phyloP scores from a whole-genome alignment of 345 rosid genomes.

The Stellera chamaejasme region DNA sequence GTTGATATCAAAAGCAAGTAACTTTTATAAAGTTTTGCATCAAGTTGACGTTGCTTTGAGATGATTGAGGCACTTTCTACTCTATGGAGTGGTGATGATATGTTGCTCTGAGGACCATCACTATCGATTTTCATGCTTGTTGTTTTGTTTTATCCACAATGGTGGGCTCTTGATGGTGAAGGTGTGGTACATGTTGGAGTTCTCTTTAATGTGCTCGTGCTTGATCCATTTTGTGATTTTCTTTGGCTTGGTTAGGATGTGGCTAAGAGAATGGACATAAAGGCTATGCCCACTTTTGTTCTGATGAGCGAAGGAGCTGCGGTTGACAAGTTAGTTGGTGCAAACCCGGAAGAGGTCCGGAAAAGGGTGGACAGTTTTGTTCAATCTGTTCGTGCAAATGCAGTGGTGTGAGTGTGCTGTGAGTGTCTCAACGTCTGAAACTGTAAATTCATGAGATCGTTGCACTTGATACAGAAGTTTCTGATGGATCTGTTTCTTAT shows the following conservation, averaged over 20 bases:
- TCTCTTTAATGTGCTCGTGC: neutral
- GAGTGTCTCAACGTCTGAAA: neutral
- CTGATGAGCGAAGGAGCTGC: slow-evolving; percentile 54
- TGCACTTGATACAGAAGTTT: too few relatives aligned
- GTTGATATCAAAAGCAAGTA: neutral
- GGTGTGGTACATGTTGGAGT: neutral
- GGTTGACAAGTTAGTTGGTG: slow-evolving; percentile 79
- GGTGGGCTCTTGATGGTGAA: too few relatives aligned
- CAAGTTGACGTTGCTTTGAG: too few relatives aligned
- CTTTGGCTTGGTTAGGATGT: slow-evolving; percentile 48
- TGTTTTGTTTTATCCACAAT: too few relatives aligned
- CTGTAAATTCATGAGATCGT: slow-evolving; percentile 11
- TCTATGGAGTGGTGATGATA: too few relatives aligned
- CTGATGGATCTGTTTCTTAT: neutral
- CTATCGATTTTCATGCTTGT: too few relatives aligned
- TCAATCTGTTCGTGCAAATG: slow-evolving; percentile 34
- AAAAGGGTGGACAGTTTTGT: slow-evolving; percentile 61
- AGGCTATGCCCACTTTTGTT: slow-evolving; percentile 95
- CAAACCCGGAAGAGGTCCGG: slow-evolving; percentile 85
- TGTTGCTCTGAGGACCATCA: too few relatives aligned
- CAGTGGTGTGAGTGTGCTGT: slow-evolving; percentile 10
- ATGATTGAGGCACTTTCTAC: too few relatives aligned
- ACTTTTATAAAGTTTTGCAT: too few relatives aligned
- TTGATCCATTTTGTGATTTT: slow-evolving; percentile 5
- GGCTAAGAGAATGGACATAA: slow-evolving; percentile 53